Percentiles rank a stretch among this genome's conserved stretches.
Conservation (phyloP, 257 asterid species). For the Solanum clarkiae region DNA sequence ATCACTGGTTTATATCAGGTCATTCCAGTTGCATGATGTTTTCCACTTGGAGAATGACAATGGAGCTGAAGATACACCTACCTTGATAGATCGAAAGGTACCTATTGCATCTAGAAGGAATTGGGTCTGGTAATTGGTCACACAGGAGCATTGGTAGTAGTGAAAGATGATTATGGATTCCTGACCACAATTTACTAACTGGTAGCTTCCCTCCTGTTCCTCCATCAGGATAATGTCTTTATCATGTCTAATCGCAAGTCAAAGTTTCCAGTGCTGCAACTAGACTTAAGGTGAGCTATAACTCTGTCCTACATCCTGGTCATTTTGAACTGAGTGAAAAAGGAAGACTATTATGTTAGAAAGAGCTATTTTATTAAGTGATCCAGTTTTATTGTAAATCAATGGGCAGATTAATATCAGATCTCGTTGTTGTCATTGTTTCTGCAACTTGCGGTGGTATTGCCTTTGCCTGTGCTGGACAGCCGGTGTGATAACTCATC, state of each 20-base stretch:
- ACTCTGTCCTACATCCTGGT: neutral
- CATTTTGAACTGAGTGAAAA: neutral
- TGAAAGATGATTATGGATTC: neutral
- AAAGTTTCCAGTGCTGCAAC: slow-evolving; percentile 62
- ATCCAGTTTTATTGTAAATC: neutral
- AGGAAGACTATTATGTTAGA: neutral
- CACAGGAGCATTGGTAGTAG: neutral
- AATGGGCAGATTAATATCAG: slow-evolving; percentile 59
- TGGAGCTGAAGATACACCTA: slow-evolving; percentile 65
- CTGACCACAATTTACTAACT: neutral
- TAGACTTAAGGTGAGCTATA: slow-evolving; percentile 60
- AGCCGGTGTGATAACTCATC: slow-evolving; percentile 44
- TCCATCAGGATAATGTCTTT: slow-evolving; percentile 61
- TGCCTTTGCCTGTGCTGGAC: slow-evolving; percentile 87
- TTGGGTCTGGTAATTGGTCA: neutral
- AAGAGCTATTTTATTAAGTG: neutral
- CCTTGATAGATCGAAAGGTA: slow-evolving; percentile 68
- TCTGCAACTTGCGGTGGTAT: slow-evolving; percentile 92
- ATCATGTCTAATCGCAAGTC: slow-evolving; percentile 74
- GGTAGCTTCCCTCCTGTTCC: neutral
- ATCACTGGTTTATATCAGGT: slow-evolving; percentile 23
- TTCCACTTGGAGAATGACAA: slow-evolving; percentile 55
- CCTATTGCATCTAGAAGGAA: neutral
- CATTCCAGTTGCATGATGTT: slow-evolving; percentile 70
- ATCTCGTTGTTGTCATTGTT: slow-evolving; percentile 76